phyloP scores from a whole-genome alignment of 805 yeast genomes.

The Candida takata region DNA sequence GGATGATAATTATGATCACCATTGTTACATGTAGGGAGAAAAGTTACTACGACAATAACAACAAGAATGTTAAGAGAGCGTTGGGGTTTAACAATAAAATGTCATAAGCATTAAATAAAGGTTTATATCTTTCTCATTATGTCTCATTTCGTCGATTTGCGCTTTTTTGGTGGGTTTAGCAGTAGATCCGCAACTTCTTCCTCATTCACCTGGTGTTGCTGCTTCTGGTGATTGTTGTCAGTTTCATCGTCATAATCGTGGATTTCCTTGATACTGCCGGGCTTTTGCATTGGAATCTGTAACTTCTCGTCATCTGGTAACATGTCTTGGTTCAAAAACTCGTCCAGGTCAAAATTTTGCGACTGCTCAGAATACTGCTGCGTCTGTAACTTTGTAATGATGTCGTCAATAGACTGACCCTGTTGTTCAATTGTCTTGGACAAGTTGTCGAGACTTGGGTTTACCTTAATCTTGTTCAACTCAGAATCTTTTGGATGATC shows the following conservation, averaged over 20 bases:
- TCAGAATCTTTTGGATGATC: background rate
- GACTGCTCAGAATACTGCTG: slow-evolving; percentile 8
- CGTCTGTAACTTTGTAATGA: slow-evolving; percentile 15
- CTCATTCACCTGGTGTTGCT: no score
- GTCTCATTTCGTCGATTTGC: background rate
- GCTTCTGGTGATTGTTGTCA: no score
- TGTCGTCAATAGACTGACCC: slow-evolving; percentile 22
- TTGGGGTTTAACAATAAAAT: background rate
- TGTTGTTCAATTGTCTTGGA: slow-evolving; percentile 21
- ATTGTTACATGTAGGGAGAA: no score
- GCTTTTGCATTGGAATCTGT: background rate
- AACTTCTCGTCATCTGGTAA: slow-evolving; percentile 1
- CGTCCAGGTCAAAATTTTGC: slow-evolving; percentile 19
- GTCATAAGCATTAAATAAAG: background rate
- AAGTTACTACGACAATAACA: no score
- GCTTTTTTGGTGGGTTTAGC: background rate
- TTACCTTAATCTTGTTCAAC: background rate
- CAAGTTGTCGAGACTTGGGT: slow-evolving; percentile 14
- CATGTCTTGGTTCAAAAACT: slow-evolving; percentile 17
- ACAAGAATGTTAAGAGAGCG: no score
- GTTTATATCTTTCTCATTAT: background rate
- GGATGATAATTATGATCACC: no score
- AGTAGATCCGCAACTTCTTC: background rate
- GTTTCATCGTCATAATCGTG: slow-evolving; percentile 1
- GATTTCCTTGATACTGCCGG: slow-evolving; percentile 3